Conservation (phyloP, 1,139 yeast species). For the Diutina mesorugosa region DNA sequence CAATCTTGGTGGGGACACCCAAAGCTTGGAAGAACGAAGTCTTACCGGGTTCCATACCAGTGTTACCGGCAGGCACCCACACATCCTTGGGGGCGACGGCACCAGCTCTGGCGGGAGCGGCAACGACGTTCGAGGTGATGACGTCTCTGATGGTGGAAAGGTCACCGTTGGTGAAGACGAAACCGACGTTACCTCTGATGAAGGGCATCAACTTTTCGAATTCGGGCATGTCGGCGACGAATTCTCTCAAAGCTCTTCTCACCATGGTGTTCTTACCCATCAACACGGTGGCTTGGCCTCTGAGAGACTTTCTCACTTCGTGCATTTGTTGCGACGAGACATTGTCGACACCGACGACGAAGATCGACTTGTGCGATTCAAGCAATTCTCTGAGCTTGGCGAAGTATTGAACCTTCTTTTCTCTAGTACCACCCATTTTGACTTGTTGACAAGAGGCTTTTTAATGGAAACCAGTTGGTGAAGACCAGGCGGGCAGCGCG, state of each 20-base stretch:
- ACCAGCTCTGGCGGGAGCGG: constrained; percentile 99
- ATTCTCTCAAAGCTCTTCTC: constrained; percentile 98
- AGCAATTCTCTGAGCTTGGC: constrained; percentile 87
- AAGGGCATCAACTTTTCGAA: constrained; percentile 89
- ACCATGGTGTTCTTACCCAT: constrained; percentile 99
- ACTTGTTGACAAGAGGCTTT: constrained; percentile 90
- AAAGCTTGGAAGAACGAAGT: constrained; percentile 99
- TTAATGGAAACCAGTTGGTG: constrained; percentile 44
- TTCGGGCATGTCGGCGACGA: constrained; percentile 89
- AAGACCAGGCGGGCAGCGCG: background rate
- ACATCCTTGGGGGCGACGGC: constrained; percentile 98
- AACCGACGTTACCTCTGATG: constrained; percentile 98
- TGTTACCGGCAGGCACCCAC: constrained; percentile 98
- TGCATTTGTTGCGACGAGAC: constrained; percentile 99
- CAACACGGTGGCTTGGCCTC: constrained; percentile 88
- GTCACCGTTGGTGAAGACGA: constrained; percentile 96
- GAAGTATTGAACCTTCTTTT: constrained; percentile 93
- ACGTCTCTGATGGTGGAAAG: constrained; percentile 85
- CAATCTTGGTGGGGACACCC: constrained; percentile 99
- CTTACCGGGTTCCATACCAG: constrained; percentile 99
- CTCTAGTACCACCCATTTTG: constrained; percentile 99
- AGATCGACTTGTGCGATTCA: constrained; percentile 95
- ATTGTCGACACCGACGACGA: constrained; percentile 98
- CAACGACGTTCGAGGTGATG: constrained; percentile 85
- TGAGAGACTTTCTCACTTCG: constrained; percentile 94